phyloP scores from a whole-genome alignment of 2,329 filamentous ascomycete genomes.

The Dactylella cylindrospora region DNA sequence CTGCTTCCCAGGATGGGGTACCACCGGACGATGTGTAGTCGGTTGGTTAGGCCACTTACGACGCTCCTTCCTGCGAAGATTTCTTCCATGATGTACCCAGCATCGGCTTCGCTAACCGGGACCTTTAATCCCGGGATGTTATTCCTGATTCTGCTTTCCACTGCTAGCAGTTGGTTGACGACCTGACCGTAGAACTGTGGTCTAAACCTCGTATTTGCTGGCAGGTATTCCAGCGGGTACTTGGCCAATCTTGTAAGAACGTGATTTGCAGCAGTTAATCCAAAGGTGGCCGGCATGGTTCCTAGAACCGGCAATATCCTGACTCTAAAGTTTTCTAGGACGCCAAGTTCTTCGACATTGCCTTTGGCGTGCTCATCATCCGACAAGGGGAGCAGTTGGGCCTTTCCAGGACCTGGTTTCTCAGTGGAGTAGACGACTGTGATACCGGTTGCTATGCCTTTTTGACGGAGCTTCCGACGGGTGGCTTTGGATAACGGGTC shows the following conservation, averaged over 20 bases:
- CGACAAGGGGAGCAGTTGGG: slow-evolving; percentile 74
- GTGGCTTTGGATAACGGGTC: slow-evolving; percentile 86
- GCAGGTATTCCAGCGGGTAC: slow-evolving; percentile 83
- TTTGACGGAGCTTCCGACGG: slow-evolving; percentile 71
- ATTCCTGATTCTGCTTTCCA: slow-evolving; percentile 62
- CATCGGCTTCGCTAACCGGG: slow-evolving; percentile 74
- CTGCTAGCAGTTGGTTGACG: slow-evolving; percentile 70
- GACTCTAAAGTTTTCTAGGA: slow-evolving; percentile 87
- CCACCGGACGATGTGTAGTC: slow-evolving; percentile 81
- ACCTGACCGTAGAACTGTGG: slow-evolving; percentile 93
- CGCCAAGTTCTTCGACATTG: slow-evolving; percentile 64
- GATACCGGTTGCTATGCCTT: slow-evolving; percentile 80
- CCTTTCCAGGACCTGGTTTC: slow-evolving; percentile 85
- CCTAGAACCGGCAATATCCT: slow-evolving; percentile 93
- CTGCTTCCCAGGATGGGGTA: slow-evolving; percentile 49
- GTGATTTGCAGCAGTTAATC: slow-evolving; percentile 87
- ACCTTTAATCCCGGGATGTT: slow-evolving; percentile 76
- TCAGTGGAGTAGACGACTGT: slow-evolving; percentile 92
- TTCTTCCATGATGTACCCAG: slow-evolving; percentile 87
- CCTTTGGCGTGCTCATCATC: slow-evolving; percentile 89
- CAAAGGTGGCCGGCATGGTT: slow-evolving; percentile 96
- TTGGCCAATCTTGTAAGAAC: slow-evolving; percentile 77
- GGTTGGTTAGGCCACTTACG: slow-evolving; percentile 76
- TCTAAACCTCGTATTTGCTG: slow-evolving; percentile 67
- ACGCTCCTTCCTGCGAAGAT: slow-evolving; percentile 80